phyloP scores from a whole-genome alignment of 1,284 basidiomycete genomes.

The Gastroboletus turbinatus region DNA sequence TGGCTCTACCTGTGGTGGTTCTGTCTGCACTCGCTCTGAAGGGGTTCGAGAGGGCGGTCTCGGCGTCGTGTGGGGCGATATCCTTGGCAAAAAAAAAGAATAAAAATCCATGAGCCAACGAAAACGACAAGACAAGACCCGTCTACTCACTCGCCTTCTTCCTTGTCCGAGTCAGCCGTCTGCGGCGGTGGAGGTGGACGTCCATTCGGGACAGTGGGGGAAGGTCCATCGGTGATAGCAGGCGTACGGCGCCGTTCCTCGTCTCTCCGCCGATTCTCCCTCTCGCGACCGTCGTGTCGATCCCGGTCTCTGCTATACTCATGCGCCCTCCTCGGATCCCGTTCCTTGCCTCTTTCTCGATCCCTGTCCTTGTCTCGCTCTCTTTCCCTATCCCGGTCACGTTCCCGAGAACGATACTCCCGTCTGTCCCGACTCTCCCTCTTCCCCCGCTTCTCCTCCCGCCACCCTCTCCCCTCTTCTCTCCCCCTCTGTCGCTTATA shows the following conservation, averaged over 20 bases:
- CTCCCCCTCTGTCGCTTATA: constrained; percentile 52
- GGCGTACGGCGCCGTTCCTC: constrained; percentile 31
- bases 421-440: constrained; percentile 34
- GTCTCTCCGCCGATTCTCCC: constrained; percentile 32
- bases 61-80: constrained; percentile 54
- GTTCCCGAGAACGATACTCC: constrained; percentile 32
- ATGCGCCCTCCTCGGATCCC: constrained; percentile 34
- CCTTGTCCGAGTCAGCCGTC: constrained; percentile 54
- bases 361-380: constrained; percentile 10
- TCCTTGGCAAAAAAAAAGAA: constrained; percentile 39
- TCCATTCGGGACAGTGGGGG: constrained; percentile 13
- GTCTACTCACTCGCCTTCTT: constrained; percentile 80
- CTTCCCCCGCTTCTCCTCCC: constrained; percentile 36
- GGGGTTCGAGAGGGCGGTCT: constrained; percentile 29
- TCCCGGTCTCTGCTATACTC: constrained; percentile 42
- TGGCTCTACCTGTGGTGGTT: constrained; percentile 25
- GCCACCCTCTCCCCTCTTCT: constrained; percentile 59
- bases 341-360: constrained; percentile 9
- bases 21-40: constrained; percentile 21
- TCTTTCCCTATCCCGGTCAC: constrained; percentile 8
- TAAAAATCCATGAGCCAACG: constrained; percentile 5
- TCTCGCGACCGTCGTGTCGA: constrained; percentile 37
- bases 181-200: constrained; percentile 15
- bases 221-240: constrained; percentile 13
- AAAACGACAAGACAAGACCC: constrained; percentile 20